phyloP scores from a whole-genome alignment of 768 basidiomycete genomes.

The Amanita jacksonii region DNA sequence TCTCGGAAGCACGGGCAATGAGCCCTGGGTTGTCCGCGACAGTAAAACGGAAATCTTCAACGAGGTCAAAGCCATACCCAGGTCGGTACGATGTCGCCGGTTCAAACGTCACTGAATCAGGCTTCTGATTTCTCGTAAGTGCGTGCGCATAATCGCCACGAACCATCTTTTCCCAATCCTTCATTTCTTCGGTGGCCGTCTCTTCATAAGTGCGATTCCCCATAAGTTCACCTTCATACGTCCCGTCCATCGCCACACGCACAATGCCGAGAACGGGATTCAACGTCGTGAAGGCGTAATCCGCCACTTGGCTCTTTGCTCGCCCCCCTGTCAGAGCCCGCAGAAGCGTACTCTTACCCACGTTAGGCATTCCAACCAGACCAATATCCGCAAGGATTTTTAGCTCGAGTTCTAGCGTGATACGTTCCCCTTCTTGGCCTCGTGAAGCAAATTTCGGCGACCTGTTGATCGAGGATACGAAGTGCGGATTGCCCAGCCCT shows the following conservation, averaged over 20 bases:
- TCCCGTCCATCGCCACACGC: slow-evolving; percentile 70
- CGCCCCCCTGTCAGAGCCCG: slow-evolving; percentile 82
- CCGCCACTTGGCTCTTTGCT: slow-evolving; percentile 76
- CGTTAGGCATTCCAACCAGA: slow-evolving; percentile 93
- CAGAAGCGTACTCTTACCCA: slow-evolving; percentile 86
- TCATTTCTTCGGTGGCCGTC: slow-evolving; percentile 45
- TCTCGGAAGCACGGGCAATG: slow-evolving; percentile 73
- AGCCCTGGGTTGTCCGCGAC: slow-evolving; percentile 97
- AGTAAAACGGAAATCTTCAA: slow-evolving; percentile 83
- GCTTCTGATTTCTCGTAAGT: slow-evolving; percentile 39
- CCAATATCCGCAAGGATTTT: slow-evolving; percentile 94
- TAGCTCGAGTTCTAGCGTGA: slow-evolving; percentile 84
- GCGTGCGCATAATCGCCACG: slow-evolving; percentile 43
- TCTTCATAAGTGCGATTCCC: slow-evolving; percentile 47
- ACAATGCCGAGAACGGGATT: slow-evolving; percentile 93
- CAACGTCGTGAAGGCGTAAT: slow-evolving; percentile 91
- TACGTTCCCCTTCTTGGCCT: slow-evolving; percentile 63
- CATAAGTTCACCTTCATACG: slow-evolving; percentile 50
- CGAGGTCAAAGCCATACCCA: slow-evolving; percentile 47
- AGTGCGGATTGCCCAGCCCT: slow-evolving; percentile 87
- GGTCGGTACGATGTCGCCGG: slow-evolving; percentile 11
- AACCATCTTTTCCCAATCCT: slow-evolving; percentile 35
- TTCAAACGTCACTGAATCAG: slow-evolving; percentile 14
- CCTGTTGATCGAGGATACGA: slow-evolving; percentile 54
- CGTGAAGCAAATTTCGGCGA: slow-evolving; percentile 84